Evolutionary conservation across 2,329 filamentous ascomycete species (phyloP), one percentile per base, ranked within the genome.

Genomic region (Arthrobotrys megalospora): DNA sequence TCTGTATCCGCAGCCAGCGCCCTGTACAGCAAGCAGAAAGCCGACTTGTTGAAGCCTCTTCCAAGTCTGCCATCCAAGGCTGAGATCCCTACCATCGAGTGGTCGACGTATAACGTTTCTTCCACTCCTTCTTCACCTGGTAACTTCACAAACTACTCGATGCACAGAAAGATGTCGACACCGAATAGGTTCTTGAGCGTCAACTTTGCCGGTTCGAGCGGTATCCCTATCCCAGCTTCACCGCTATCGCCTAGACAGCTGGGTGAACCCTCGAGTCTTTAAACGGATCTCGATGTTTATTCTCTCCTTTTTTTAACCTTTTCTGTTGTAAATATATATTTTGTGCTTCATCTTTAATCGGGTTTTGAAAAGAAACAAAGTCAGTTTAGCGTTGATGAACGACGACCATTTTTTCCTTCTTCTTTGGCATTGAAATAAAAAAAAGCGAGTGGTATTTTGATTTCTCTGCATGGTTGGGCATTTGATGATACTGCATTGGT

Each of bases 111-210:
- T 6, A 66, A 48, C 28, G 32, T 53, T 43, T 34, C 71, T 8
- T 69, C 72, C 24, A 10, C 65, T 8, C 19, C 48, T 19, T 7
- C 65, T 38, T 52, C 67, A 16, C 0, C 64, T 14, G n/a, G 47
- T 19, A 45, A 58, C 28, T 78, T 78, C 47, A 62, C 67, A 24
- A 78, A 78, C 47, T 72, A 78, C 24, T 72, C 75, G 34, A 71
- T 78, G 67, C 62, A 53, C 3, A 63, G 75, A n/a, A 78, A 78
- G 47, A 78, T 72, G 67, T 78, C 75, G 8, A 68, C 67, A 10
- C 75, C 75, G 16, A 78, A 63, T 24, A 50, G 66, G 32, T 77
- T 77, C 16, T 52, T 67, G 16, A 72, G 48, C 34, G 62, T 68
- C 28, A 72, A 78, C 36, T 78, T 72, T 28, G 50, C 75, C 10